Conservation (phyloP, 257 asterid species). For the Lantana camara region DNA sequence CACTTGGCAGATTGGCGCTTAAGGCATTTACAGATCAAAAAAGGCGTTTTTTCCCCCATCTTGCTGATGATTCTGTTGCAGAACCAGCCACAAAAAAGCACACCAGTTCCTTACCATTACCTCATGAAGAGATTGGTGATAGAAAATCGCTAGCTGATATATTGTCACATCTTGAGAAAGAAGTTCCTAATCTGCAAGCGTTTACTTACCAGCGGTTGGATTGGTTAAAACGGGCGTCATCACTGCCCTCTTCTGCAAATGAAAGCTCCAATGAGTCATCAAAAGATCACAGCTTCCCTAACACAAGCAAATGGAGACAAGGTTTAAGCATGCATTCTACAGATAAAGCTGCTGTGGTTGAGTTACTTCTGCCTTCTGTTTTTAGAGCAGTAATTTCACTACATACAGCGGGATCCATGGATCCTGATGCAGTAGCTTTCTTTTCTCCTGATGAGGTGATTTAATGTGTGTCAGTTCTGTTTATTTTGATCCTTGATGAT, state of each 20-base stretch:
- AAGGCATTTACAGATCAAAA: slow-evolving; percentile 92
- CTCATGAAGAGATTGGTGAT: slow-evolving; percentile 58
- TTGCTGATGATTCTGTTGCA: slow-evolving; percentile 53
- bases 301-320: slow-evolving; percentile 60
- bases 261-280: slow-evolving; percentile 55
- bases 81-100: slow-evolving; percentile 69
- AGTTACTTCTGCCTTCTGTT: slow-evolving; percentile 70
- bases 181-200: slow-evolving; percentile 64
- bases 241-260: slow-evolving; percentile 54
- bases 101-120: slow-evolving; percentile 44
- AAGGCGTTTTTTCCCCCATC: slow-evolving; percentile 82
- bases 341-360: slow-evolving; percentile 79
- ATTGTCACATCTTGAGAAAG: slow-evolving; percentile 64
- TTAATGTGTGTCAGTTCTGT: slow-evolving; percentile 10
- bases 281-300: slow-evolving; percentile 59
- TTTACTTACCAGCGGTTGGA: slow-evolving; percentile 77
- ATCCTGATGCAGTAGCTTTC: slow-evolving; percentile 88
- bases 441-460: slow-evolving; percentile 94
- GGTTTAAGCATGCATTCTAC: slow-evolving; percentile 48
- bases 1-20: slow-evolving; percentile 79
- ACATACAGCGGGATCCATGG: slow-evolving; percentile 85
- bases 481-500: slow-evolving; percentile 15
- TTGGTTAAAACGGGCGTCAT: slow-evolving; percentile 84
- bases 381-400: slow-evolving; percentile 82
- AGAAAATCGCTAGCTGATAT: slow-evolving; percentile 64